Base-by-base conservation (phyloP, 75 land plant species). In the Sequoia sempervirens region DNA sequence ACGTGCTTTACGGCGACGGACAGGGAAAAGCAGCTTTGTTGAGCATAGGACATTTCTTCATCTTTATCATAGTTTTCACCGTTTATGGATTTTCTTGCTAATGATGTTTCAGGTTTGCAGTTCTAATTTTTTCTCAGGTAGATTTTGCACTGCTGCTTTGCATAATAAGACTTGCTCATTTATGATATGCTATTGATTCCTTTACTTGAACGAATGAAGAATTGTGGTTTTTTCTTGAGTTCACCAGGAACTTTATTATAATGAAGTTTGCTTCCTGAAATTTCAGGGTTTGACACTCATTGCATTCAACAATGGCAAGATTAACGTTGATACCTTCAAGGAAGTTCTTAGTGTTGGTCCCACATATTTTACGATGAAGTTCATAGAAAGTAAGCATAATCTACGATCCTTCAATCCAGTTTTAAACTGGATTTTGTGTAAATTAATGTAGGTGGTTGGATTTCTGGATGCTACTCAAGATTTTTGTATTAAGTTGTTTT, bases 1-100 rank as follows among this genome's bases (percentile, higher is more conserved):
- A 12, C 28, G n/a, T 75, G 1, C 14, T 15, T 4, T 23, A 75
- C 54, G 46, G 2, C 36, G 28, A 50, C 91, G 87, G 90, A 88
- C 91, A 58, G 93, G 92, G 13, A 94, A 95, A 88, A 90, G 83
- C 64, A 81, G 82, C 18, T 95, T 95, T 87, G 97, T 95, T 81
- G 97, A 95, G 89, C 97, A 95, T 82, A 85, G 97, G 50, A 94
- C 97, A 74, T 95, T 94, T 84, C 86, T 95, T 74, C 97, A 95
- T 83, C 86, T 94, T 76, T 95, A 94, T 85, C 92, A 94, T 32
- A 97, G 99, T 86, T 97, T 97, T 74, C 98, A 95, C 80, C 96
- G 99, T 32, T 84, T 96, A 23, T 97, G 99, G 99, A 96, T 97
- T 75, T 97, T 97, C 81, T 82, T 97, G 80, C 84, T 90, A 17